Percentiles rank a stretch among this genome's conserved stretches.
These are phyloP conservation scores for Heterobasidion parviporum DNA, from an alignment of 1,284 basidiomycete genomes.

Conservation along the genomic window DNA sequence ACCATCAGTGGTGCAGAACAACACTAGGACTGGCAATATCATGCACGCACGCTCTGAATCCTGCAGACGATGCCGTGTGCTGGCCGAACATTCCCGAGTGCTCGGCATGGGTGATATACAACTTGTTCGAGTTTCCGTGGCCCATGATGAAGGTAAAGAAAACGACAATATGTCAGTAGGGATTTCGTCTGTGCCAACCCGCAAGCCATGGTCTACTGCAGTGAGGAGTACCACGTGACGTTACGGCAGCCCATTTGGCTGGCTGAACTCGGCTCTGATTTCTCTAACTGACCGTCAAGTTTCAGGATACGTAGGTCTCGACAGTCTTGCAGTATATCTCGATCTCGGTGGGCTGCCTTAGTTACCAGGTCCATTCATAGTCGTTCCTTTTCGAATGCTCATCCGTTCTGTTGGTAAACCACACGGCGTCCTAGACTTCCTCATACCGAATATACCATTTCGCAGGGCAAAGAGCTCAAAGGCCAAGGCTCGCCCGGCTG, in stretches of 20 bases:
- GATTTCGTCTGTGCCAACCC: no score
- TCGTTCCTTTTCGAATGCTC: constrained; percentile 11
- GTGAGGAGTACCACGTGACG: no score
- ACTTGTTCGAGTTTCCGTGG: constrained; percentile 78
- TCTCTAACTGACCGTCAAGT: no score
- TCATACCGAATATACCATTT: constrained; percentile 12
- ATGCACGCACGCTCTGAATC: constrained; percentile 55
- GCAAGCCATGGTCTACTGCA: no score
- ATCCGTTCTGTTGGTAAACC: constrained; percentile 7
- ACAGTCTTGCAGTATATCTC: background rate
- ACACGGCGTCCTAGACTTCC: constrained; percentile 17
- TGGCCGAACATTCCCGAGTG: constrained; percentile 71
- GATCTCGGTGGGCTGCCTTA: background rate
- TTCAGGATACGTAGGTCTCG: background rate
- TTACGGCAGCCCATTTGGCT: no score
- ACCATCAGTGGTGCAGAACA: constrained; percentile 4
- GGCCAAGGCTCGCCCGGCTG: background rate
- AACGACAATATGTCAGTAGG: no score
- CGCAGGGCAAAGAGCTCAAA: background rate
- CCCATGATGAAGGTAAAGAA: constrained; percentile 41
- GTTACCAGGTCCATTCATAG: background rate
- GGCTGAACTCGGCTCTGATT: no score
- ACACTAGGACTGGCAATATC: background rate
- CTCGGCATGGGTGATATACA: constrained; percentile 82
- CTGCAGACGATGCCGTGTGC: constrained; percentile 66